Evolutionary conservation across 2,329 filamentous ascomycete species (phyloP).

Genomic region (Ceratocystis albifundus): DNA sequence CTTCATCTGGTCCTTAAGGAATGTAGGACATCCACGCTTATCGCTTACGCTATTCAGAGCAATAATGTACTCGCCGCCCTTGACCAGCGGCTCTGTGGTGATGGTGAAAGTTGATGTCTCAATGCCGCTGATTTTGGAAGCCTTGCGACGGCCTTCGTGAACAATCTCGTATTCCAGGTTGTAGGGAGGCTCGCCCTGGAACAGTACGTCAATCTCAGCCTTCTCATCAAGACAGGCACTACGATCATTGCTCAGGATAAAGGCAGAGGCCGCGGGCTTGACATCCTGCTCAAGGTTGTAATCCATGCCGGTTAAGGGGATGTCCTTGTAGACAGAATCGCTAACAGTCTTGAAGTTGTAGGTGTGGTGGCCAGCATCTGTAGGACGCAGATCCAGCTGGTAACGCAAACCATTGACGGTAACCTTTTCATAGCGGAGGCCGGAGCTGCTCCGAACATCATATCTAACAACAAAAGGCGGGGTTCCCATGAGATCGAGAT

Average conservation of each 20-base stretch:
- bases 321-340: slow-evolving; percentile 66
- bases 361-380: slow-evolving; percentile 69
- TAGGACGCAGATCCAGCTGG: slow-evolving; percentile 74
- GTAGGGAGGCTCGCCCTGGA: slow-evolving; percentile 78
- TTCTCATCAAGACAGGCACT: slow-evolving; percentile 75
- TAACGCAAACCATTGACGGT: slow-evolving; percentile 60
- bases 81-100: slow-evolving; percentile 58
- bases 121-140: slow-evolving; percentile 54
- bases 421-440: slow-evolving; percentile 43
- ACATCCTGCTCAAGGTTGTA: slow-evolving; percentile 74
- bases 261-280: slow-evolving; percentile 79
- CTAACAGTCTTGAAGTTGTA: slow-evolving; percentile 74
- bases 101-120: slow-evolving; percentile 55
- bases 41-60: slow-evolving; percentile 80
- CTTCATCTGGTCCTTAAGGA: slow-evolving; percentile 71
- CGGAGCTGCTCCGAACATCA: slow-evolving; percentile 53
- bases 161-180: slow-evolving; percentile 84
- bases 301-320: slow-evolving; percentile 49
- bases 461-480: slow-evolving; percentile 83
- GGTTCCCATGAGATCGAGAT: slow-evolving; percentile 80
- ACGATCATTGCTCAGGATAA: slow-evolving; percentile 46
- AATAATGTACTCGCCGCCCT: slow-evolving; percentile 83
- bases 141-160: slow-evolving; percentile 73
- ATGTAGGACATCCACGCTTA: slow-evolving; percentile 72
- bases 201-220: slow-evolving; percentile 59